Evolutionary conservation across 2,329 filamentous ascomycete species (phyloP).

Genomic region (Xylariaceae sp.): DNA sequence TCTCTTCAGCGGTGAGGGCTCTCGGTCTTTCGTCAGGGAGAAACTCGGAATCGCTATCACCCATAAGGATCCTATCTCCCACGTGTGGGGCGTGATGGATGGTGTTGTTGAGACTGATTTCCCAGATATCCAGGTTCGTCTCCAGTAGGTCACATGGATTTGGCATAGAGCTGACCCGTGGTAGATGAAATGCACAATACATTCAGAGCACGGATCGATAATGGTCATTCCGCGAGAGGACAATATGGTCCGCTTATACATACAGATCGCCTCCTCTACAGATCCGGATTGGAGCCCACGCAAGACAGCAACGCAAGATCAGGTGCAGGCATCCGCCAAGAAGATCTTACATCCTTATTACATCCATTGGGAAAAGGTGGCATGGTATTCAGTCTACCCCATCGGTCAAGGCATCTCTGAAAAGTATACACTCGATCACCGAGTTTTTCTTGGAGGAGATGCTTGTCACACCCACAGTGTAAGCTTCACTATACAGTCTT

Average conservation of each 20-base stretch:
- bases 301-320: slow-evolving; percentile 57
- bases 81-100: slow-evolving; percentile 76
- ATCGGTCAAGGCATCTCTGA: slow-evolving; percentile 72
- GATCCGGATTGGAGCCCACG: slow-evolving; percentile 59
- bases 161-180: slow-evolving; percentile 39
- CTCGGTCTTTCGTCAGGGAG: slow-evolving; percentile 61
- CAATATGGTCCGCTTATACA: slow-evolving; percentile 61
- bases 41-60: slow-evolving; percentile 67
- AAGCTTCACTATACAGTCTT: slow-evolving; percentile 34
- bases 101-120: slow-evolving; percentile 69
- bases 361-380: slow-evolving; percentile 63
- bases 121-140: slow-evolving; percentile 66
- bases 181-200: slow-evolving; percentile 71
- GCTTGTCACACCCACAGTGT: slow-evolving; percentile 76
- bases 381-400: slow-evolving; percentile 75
- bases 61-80: slow-evolving; percentile 64
- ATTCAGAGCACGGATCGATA: slow-evolving; percentile 69
- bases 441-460: slow-evolving; percentile 72
- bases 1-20: slow-evolving; percentile 68
- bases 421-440: slow-evolving; percentile 61
- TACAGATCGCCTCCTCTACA: slow-evolving; percentile 62
- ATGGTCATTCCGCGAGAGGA: slow-evolving; percentile 72
- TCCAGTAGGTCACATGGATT: background rate
- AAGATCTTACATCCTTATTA: slow-evolving; percentile 63
- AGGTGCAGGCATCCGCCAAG: slow-evolving; percentile 63